Evolutionary conservation across 208 protist species (phyloP).

Genomic region (Wallacemonas rigidus): DNA sequence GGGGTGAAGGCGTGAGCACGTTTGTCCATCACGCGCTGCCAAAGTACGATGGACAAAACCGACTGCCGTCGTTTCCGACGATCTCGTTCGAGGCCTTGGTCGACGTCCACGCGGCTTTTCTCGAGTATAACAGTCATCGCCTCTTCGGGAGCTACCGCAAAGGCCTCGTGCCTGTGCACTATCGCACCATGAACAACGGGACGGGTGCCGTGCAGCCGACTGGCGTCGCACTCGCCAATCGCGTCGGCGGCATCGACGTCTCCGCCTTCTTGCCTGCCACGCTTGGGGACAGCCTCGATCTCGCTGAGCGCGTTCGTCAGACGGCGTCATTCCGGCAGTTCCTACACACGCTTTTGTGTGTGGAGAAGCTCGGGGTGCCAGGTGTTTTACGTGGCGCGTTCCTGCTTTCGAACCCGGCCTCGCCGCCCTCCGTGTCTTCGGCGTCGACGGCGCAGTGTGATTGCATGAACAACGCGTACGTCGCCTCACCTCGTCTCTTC

Average conservation of each 20-base stretch:
- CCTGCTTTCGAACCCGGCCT: slow-evolving; percentile 8
- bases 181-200: background rate
- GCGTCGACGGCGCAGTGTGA: background rate
- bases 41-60: slow-evolving; percentile 8
- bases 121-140: slow-evolving; percentile 49
- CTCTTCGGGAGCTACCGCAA: slow-evolving; percentile 58
- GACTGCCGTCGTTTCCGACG: slow-evolving; percentile 11
- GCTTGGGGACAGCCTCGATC: slow-evolving; percentile 40
- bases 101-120: slow-evolving; percentile 46
- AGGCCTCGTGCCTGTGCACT: slow-evolving; percentile 17
- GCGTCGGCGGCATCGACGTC: slow-evolving; percentile 33
- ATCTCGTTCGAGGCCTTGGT: slow-evolving; percentile 15
- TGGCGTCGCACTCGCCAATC: background rate
- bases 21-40: slow-evolving; percentile 10
- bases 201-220: background rate
- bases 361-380: slow-evolving; percentile 49
- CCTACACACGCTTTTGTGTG: slow-evolving; percentile 35
- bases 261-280: slow-evolving; percentile 45
- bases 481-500: slow-evolving; percentile 39
- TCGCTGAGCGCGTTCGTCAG: slow-evolving; percentile 39
- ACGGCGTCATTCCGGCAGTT: slow-evolving; percentile 71
- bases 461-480: slow-evolving; percentile 31
- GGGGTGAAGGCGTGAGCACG: slow-evolving; percentile 1
- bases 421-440: slow-evolving; percentile 4
- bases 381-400: slow-evolving; percentile 38